Conservation (phyloP, 1,139 yeast genomes). For the Candida labiduridarum region DNA sequence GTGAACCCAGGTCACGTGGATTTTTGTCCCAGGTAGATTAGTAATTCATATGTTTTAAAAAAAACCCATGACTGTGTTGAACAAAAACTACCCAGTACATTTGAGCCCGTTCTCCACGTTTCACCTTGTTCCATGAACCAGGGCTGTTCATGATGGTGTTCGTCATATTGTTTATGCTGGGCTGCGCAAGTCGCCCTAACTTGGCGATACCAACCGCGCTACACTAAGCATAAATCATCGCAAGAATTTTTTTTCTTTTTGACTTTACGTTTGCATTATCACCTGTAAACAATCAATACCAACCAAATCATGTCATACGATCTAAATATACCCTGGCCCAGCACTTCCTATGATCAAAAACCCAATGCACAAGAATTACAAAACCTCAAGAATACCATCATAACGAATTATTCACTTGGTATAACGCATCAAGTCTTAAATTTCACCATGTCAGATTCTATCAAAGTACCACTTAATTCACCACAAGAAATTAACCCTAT, state of each 20-base stretch:
- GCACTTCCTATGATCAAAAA: slow-evolving; percentile 42
- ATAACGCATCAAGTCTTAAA: slow-evolving; percentile 77
- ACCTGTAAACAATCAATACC: background rate
- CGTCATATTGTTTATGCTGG: background rate
- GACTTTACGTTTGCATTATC: background rate
- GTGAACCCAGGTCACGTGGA: background rate
- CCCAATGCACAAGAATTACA: slow-evolving; percentile 45
- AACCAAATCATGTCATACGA: slow-evolving; percentile 49
- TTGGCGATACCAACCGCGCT: too few relatives aligned
- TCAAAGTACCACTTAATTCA: slow-evolving; percentile 54
- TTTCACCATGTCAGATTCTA: slow-evolving; percentile 57
- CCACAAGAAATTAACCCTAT: slow-evolving; percentile 41
- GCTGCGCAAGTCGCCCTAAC: background rate
- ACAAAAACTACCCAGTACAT: background rate
- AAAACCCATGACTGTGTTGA: too few relatives aligned
- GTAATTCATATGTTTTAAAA: background rate
- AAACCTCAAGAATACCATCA: slow-evolving; percentile 49
- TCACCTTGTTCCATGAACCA: too few relatives aligned
- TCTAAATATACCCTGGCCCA: slow-evolving; percentile 85
- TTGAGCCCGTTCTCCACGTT: background rate
- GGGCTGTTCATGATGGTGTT: background rate
- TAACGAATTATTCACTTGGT: slow-evolving; percentile 64
- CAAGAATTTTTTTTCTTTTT: slow-evolving; percentile 1
- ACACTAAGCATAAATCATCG: background rate
- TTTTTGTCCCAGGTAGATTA: background rate